Base-by-base conservation (phyloP, 768 basidiomycete species). In the Boletus eberwhitei region DNA sequence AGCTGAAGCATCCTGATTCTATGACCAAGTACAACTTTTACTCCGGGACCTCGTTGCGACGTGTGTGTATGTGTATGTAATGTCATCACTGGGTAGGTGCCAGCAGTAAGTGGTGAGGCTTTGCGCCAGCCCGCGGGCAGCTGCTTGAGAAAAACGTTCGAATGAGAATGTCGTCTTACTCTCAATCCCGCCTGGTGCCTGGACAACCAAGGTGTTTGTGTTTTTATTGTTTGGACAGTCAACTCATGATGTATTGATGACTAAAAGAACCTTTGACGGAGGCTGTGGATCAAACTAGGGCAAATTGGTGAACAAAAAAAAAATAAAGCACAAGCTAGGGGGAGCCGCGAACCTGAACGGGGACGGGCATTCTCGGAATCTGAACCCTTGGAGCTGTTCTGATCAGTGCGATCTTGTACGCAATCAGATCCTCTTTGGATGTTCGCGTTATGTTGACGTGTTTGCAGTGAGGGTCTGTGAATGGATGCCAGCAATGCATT, bases 361-460 rank as follows among this genome's bases (percentile, higher is more conserved):
- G 50, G 66, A 49, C 41, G 55, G 51, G 50, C 48, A 14, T 57
- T 65, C 53, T 66, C 66, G 58, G 39, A 66, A 64, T 61, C n/a
- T 8, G 46, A 53, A 68, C 65, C 66, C 61, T 41, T 57, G 58
- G 57, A 59, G 45, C 47, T 53, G 58, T 39, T 52, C 50, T 60
- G 50, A 53, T 47, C 29, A 29, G 53, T 45, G 42, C 29, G 56
- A 56, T 41, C 19, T 56, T 66, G 67, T 69, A 64, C 67, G 64
- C 59, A 67, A 69, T 66, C 55, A 56, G 58, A 55, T 58, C 61
- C 55, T 48, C 53, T 57, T 50, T 48, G 40, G 31, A 43, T 37
- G 52, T 49, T 64, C 36, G 57, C 59, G 63, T 65, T 44, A 61
- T 59, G 66, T 42, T 67, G 62, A 69, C 66, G 66, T 69, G 59